Conservation (phyloP, 78 protist genomes). For the Thecamonas trahens region DNA sequence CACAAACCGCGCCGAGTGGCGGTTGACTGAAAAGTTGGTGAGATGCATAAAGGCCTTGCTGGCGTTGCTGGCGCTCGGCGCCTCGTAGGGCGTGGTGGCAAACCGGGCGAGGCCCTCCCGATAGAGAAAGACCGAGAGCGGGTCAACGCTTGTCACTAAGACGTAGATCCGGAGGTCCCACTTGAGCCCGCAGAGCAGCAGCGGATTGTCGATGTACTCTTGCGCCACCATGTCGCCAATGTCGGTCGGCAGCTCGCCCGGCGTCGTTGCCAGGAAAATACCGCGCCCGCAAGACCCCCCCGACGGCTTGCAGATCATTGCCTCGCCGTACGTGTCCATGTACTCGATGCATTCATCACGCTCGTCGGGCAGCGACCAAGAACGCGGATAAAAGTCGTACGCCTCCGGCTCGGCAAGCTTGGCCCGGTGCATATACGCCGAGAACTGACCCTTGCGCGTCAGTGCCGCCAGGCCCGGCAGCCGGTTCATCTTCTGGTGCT, state of each 20-base stretch:
- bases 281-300: slow-evolving; percentile 24
- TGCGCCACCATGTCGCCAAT: too few species aligned
- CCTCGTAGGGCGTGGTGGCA: slow-evolving; percentile 12
- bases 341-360: not conserved
- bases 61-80: not conserved
- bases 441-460: slow-evolving; percentile 34
- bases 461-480: slow-evolving; percentile 38
- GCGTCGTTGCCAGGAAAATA: slow-evolving; percentile 2
- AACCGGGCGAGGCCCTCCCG: slow-evolving; percentile 61
- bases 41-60: slow-evolving; percentile 35
- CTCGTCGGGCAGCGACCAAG: slow-evolving; percentile 25
- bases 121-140: slow-evolving; percentile 42
- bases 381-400: slow-evolving; percentile 5
- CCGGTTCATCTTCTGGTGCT: slow-evolving; percentile 46
- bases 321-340: not conserved
- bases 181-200: slow-evolving; percentile 13
- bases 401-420: not conserved
- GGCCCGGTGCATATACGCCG: not conserved
- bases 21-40: slow-evolving; percentile 71
- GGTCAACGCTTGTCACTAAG: slow-evolving; percentile 37
- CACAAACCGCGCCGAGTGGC: slow-evolving; percentile 15
- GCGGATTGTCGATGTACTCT: slow-evolving; percentile 43
- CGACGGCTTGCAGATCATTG: slow-evolving; percentile 32
- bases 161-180: slow-evolving; percentile 77
- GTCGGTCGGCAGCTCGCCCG: not conserved